These are phyloP conservation scores for Jamesozyma rosinii DNA, from an alignment of 805 yeast genomes.

Conservation along the genomic window DNA sequence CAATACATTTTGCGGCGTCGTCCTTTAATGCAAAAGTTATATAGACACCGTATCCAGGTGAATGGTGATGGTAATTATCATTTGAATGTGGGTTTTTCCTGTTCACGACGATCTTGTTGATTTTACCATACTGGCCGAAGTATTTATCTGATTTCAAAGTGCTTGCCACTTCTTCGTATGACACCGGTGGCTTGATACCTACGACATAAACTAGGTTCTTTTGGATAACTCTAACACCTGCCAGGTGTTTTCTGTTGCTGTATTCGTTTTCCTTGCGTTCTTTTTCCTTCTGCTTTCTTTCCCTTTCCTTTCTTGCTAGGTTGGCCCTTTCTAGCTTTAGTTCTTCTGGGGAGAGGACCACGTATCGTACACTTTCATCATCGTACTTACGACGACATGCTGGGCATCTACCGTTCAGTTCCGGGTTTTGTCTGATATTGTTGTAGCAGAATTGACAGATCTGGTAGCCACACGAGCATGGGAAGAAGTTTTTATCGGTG, in stretches of 20 bases:
- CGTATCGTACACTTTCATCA: conserved; percentile 86
- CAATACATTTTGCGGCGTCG: conserved; percentile 89
- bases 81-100: conserved; percentile 45
- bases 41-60: conserved; percentile 84
- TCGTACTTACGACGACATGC: conserved; percentile 93
- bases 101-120: conserved; percentile 86
- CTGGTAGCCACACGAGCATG: conserved; percentile 99
- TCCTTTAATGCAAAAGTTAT: conserved; percentile 90
- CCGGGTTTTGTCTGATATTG: conserved; percentile 91
- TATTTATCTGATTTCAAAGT: conserved; percentile 81
- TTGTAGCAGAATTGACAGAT: conserved; percentile 97
- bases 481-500: conserved; percentile 90
- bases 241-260: conserved; percentile 72
- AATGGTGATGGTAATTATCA: conserved; percentile 23
- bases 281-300: conserved; percentile 76
- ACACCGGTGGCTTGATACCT: conserved; percentile 68
- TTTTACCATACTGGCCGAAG: conserved; percentile 97
- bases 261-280: conserved; percentile 86
- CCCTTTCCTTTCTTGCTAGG: conserved; percentile 72
- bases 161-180: conserved; percentile 76
- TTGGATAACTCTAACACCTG: conserved; percentile 97
- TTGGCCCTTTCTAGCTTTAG: conserved; percentile 68
- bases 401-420: conserved; percentile 91
- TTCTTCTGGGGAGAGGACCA: conserved; percentile 76
- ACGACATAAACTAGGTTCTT: conserved; percentile 94